Base-by-base conservation (phyloP, 176 grass and related monocot genomes). In the Chloris gayana region DNA sequence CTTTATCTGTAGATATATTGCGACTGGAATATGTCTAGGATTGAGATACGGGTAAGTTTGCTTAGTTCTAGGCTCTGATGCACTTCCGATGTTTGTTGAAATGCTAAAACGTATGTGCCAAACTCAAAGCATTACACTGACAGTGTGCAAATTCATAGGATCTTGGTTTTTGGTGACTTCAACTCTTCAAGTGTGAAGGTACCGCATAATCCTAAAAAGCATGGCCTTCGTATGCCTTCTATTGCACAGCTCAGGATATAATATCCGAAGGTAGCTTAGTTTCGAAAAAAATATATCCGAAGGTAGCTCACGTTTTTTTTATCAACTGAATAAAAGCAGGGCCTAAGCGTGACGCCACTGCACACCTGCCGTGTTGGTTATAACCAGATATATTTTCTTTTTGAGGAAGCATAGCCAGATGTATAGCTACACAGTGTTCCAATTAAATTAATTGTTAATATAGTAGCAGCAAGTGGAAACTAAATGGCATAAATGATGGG, bases 381-480 rank as follows among this genome's bases (percentile, higher is more conserved):
- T 24, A 66, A 35, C 17, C 74, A 64, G 4, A 77, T 29, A 62
- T 41, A 61, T 14, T 54, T n/a, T 44, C 41, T 44, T 44, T 57
- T 57, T 57, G 53, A 57, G 53, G 21, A 57, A 57, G 21, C 21
- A 34, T 65, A 50, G 15, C 37, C 74, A 45, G 8, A 76, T 27
- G 42, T 39, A 42, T 47, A 33, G 31, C 27, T 4, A 31, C 12
- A 42, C 46, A 73, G 15, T 44, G 33, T 26, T 39, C 45, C 6
- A 30, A 15, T 63, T 63, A 22, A 51, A 2, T 29, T 18, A 31
- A 49, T 80, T 14, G 26, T 32, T 11, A 75, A 47, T 81, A 60
- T 61, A 30, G 21, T 73, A 73, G 39, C 37, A 74, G 51, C 84
- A 80, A 57, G 19, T 34, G 47, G 45, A 85, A 66, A 34, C 13